These are phyloP conservation scores for Vitis cinerea DNA, from an alignment of 164 flowering plant species.

Conservation along the genomic window DNA sequence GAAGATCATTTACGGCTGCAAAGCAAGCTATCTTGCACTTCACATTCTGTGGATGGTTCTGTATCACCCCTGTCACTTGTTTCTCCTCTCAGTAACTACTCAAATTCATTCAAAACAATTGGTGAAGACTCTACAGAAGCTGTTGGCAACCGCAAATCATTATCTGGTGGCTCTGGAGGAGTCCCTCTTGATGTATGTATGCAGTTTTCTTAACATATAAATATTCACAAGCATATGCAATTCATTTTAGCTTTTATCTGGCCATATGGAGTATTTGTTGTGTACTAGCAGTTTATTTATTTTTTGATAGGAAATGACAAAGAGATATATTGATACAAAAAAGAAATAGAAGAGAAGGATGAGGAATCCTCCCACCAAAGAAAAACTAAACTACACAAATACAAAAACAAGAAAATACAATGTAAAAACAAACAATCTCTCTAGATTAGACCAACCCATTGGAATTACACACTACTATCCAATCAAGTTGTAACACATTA, in stretches of 20 bases:
- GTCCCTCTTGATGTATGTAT: slow-evolving; percentile 89
- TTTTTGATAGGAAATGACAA: no score
- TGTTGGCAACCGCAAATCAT: slow-evolving; percentile 37
- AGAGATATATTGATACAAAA: no score
- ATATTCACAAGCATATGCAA: neutral
- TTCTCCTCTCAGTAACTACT: slow-evolving; percentile 40
- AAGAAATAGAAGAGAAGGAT: no score
- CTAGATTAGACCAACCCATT: no score
- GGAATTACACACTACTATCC: no score
- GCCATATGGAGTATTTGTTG: no score
- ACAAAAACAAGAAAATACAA: no score
- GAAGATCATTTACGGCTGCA: slow-evolving; percentile 97
- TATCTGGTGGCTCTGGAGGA: slow-evolving; percentile 58
- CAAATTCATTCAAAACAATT: slow-evolving; percentile 31
- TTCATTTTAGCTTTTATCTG: neutral
- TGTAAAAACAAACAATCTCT: no score
- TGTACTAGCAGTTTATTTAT: no score
- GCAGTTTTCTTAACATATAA: neutral
- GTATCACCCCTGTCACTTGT: slow-evolving; percentile 57
- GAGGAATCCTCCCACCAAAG: no score
- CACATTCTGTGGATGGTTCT: slow-evolving; percentile 38
- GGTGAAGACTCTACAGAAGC: slow-evolving; percentile 51
- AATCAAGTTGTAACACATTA: no score
- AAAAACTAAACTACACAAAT: no score
- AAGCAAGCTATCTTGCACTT: slow-evolving; percentile 67